phyloP scores from a whole-genome alignment of 2,329 filamentous ascomycete genomes.

The Ambrosiella beaveri region DNA sequence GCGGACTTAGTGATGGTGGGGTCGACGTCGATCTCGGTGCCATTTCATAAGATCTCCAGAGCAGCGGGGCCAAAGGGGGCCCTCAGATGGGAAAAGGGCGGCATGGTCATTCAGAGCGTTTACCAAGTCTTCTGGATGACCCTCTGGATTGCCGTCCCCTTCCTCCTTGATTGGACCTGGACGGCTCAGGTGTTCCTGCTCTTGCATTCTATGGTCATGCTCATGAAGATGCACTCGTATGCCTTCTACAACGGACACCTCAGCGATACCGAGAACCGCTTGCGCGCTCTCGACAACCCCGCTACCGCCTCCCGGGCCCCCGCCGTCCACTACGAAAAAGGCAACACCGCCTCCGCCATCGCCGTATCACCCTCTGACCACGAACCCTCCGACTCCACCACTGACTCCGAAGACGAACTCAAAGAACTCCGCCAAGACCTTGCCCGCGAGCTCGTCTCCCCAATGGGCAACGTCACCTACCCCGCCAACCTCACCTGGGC shows the following conservation, averaged over 20 bases:
- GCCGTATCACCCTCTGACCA: constrained; percentile 8
- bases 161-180: constrained; percentile 82
- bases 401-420: constrained; percentile 32
- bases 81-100: constrained; percentile 57
- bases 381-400: constrained; percentile 18
- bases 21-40: constrained; percentile 53
- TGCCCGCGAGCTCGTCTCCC: constrained; percentile 78
- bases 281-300: constrained; percentile 64
- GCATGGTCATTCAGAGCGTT: constrained; percentile 67
- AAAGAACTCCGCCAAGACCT: constrained; percentile 65
- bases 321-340: constrained; percentile 56
- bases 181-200: constrained; percentile 91
- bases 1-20: constrained; percentile 75
- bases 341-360: constrained; percentile 23
- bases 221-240: constrained; percentile 99
- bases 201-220: constrained; percentile 72
- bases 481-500: constrained; percentile 67
- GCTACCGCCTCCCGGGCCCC: constrained; percentile 45
- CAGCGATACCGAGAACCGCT: constrained; percentile 65
- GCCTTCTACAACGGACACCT: constrained; percentile 96
- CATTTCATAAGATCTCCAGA: constrained; percentile 53
- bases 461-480: constrained; percentile 77
- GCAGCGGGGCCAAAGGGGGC: constrained; percentile 24
- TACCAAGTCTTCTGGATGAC: constrained; percentile 65
- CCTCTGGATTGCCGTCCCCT: constrained; percentile 74